These are phyloP conservation scores for Aspergillus fructus DNA, from an alignment of 2,329 filamentous ascomycete species.

Conservation along the genomic window DNA sequence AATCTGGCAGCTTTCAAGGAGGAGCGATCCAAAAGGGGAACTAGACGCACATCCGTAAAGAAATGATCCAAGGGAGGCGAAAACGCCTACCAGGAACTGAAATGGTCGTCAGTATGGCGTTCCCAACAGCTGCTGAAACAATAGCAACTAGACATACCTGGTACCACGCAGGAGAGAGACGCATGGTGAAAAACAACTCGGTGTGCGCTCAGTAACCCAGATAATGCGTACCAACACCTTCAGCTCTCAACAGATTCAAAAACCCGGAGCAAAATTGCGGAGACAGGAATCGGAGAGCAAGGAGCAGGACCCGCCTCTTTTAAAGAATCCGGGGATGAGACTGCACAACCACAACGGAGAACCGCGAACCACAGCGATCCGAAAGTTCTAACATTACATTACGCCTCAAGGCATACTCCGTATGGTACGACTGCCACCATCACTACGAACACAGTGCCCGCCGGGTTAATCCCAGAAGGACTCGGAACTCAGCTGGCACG, in stretches of 20 bases:
- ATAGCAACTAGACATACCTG: slow-evolving; percentile 41
- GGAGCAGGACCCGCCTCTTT: slow-evolving; percentile 18
- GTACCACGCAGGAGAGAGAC: slow-evolving; percentile 58
- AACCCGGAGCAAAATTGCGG: slow-evolving; percentile 18
- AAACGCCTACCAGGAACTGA: slow-evolving; percentile 58
- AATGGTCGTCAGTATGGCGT: slow-evolving; percentile 15
- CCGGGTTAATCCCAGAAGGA: slow-evolving; percentile 13
- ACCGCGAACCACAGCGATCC: neutral
- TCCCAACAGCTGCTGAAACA: neutral
- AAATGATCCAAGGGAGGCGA: slow-evolving; percentile 59
- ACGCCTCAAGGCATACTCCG: neutral
- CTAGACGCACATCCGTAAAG: slow-evolving; percentile 51
- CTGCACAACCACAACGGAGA: slow-evolving; percentile 14
- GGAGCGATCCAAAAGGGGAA: neutral
- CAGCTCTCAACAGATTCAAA: neutral
- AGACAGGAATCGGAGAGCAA: slow-evolving; percentile 14
- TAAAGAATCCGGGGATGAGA: slow-evolving; percentile 26
- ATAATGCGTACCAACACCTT: neutral
- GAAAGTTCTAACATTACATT: neutral
- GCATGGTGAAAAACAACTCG: slow-evolving; percentile 41
- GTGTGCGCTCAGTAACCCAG: neutral
- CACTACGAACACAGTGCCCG: slow-evolving; percentile 3
- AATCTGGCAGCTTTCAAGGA: neutral
- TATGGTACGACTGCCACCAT: neutral
- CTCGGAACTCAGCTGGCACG: neutral